These are phyloP conservation scores for Sugiyamaella americana DNA, from an alignment of 805 yeast genomes.

Conservation along the genomic window DNA sequence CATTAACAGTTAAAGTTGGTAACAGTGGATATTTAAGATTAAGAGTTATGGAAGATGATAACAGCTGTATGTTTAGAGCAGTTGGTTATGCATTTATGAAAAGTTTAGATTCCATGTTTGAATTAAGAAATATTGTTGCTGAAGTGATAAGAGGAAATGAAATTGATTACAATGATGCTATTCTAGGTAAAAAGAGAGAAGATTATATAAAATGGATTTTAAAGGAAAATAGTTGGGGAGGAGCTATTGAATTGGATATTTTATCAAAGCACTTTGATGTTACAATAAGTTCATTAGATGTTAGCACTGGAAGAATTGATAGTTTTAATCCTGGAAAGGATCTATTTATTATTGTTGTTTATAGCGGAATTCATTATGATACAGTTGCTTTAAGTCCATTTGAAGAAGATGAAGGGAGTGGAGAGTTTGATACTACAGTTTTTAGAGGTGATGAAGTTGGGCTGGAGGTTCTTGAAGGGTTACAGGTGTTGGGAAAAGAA, in stretches of 20 bases:
- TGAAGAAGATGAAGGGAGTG: conserved; percentile 20
- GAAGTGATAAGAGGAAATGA: conserved; percentile 39
- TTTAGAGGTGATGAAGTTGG: conserved; percentile 37
- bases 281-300: conserved; percentile 56
- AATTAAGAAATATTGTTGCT: conserved; percentile 49
- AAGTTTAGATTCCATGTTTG: conserved; percentile 39
- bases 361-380: conserved; percentile 73
- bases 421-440: conserved; percentile 35
- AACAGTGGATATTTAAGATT: conserved; percentile 37
- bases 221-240: conserved; percentile 67
- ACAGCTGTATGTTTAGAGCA: conserved; percentile 69
- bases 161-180: conserved; percentile 46
- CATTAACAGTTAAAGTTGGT: conserved; percentile 16
- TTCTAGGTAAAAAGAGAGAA: conserved; percentile 45
- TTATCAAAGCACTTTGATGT: conserved; percentile 47
- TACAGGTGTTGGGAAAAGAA: conserved; percentile 36
- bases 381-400: conserved; percentile 41
- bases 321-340: conserved; percentile 43
- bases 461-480: conserved; percentile 34
- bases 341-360: conserved; percentile 49
- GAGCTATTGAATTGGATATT: conserved; percentile 70
- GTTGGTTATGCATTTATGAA: conserved; percentile 47
- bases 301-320: conserved; percentile 54
- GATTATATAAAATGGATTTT: conserved; percentile 59
- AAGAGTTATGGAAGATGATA: conserved; percentile 66